A percentile compares a stretch with the other conserved stretches of the same genome.
Conservation (phyloP, 2,329 filamentous ascomycete species). For the Hymenoscyphus repandus region DNA sequence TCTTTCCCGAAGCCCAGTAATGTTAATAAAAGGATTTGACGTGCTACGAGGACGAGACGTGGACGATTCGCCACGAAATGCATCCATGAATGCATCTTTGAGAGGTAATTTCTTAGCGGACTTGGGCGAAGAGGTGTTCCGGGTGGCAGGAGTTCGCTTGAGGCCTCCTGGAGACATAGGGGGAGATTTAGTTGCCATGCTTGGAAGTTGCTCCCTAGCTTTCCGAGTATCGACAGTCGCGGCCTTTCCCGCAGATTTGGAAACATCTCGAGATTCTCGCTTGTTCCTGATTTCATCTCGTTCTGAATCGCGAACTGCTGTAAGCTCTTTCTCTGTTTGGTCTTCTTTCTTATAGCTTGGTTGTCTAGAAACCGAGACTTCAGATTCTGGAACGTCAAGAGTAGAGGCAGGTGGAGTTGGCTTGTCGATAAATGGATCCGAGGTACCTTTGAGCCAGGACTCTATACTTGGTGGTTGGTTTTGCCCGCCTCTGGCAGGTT, state of each 20-base stretch:
- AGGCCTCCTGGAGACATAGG: constrained; percentile 35
- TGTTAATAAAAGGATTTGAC: constrained; percentile 21
- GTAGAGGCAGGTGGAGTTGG: constrained; percentile 20
- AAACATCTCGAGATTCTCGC: constrained; percentile 12
- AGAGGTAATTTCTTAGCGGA: constrained; percentile 44
- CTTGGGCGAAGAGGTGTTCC: constrained; percentile 46
- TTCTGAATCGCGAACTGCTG: constrained; percentile 13
- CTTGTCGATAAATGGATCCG: constrained; percentile 55
- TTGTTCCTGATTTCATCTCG: constrained; percentile 11
- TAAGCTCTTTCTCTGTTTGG: constrained; percentile 14
- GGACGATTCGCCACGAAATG: constrained; percentile 57
- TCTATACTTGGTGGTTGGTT: constrained; percentile 61
- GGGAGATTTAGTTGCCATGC: constrained; percentile 18
- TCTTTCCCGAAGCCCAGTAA: constrained; percentile 19
- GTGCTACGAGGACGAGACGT: constrained; percentile 17
- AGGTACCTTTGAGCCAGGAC: constrained; percentile 58
- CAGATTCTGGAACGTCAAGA: constrained; percentile 33
- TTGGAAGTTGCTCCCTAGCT: constrained; percentile 27
- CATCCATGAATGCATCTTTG: constrained; percentile 54
- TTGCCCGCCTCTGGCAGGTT: constrained; percentile 45
- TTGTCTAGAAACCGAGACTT: constrained; percentile 21
- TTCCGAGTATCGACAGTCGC: constrained; percentile 23
- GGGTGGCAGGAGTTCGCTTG: constrained; percentile 52
- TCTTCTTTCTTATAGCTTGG: constrained; percentile 26
- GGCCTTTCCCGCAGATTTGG: constrained; percentile 23